Percentiles rank a stretch among this genome's conserved stretches.
Evolutionary conservation across 192 early-diverging fungal genomes (phyloP).

Genomic region (Ambispora gerdemannii): DNA sequence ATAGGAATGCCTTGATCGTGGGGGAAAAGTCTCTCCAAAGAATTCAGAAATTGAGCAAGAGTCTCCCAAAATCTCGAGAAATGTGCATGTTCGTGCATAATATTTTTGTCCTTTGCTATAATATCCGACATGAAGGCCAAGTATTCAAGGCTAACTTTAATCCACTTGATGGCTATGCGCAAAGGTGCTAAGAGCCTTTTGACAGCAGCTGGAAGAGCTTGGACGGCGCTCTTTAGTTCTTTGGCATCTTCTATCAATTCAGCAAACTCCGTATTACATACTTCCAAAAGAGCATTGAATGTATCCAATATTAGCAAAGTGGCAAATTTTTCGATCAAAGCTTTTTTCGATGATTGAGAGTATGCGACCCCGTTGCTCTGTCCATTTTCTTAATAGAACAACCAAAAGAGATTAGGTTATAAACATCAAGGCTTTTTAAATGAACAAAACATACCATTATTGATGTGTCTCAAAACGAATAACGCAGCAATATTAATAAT

Average conservation of each 20-base stretch:
- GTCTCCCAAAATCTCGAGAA: constrained; percentile 25
- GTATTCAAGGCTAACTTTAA: constrained; percentile 17
- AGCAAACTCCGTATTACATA: constrained; percentile 23
- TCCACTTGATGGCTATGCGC: constrained; percentile 30
- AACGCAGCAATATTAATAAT: constrained; percentile 29
- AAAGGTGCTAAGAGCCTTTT: constrained; percentile 29
- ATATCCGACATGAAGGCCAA: background rate
- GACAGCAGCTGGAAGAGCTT: constrained; percentile 28
- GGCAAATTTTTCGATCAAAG: constrained; percentile 28
- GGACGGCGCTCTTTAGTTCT: constrained; percentile 2
- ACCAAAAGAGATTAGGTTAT: background rate
- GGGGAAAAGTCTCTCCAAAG: constrained; percentile 19
- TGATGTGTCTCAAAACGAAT: constrained; percentile 22
- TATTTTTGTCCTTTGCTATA: constrained; percentile 16
- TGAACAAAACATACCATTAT: constrained; percentile 4
- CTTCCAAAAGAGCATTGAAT: constrained; percentile 21
- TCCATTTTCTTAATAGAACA: background rate
- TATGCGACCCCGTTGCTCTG: background rate
- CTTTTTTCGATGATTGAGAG: constrained; percentile 21
- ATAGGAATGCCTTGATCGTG: constrained; percentile 26
- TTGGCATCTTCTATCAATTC: constrained; percentile 1
- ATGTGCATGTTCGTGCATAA: constrained; percentile 1
- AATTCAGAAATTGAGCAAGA: constrained; percentile 22
- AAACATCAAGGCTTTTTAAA: background rate
- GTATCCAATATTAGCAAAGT: constrained; percentile 21